Percentiles rank a stretch among this genome's conserved stretches.
Evolutionary conservation across 805 yeast species (phyloP).

Genomic region (Candida ficus): DNA sequence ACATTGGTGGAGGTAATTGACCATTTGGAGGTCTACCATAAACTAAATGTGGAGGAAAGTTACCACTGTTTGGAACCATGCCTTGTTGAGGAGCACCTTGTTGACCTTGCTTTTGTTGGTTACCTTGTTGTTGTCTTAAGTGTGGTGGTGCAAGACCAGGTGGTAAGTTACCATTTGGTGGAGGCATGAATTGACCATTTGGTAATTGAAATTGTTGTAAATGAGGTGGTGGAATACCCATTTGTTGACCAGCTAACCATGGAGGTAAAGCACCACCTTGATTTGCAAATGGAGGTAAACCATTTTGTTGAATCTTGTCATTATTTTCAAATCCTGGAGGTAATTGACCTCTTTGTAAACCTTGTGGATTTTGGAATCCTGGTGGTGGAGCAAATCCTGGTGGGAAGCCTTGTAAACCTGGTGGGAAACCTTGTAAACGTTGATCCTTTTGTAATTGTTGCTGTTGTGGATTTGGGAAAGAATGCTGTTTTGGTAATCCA

Average conservation of each 20-base stretch:
- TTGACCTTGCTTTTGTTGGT: slow-evolving; percentile 7
- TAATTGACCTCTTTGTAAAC: slow-evolving; percentile 9
- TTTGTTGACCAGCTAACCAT: slow-evolving; percentile 10
- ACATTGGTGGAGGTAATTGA: slow-evolving; percentile 9
- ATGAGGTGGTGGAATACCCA: slow-evolving; percentile 9
- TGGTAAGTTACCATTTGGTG: slow-evolving; percentile 9
- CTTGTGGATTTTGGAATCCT: slow-evolving; percentile 7
- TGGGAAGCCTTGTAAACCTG: slow-evolving; percentile 10
- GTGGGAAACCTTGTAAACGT: slow-evolving; percentile 10
- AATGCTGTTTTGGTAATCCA: background rate
- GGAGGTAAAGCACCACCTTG: slow-evolving; percentile 15
- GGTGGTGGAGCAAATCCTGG: slow-evolving; percentile 13
- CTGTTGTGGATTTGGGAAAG: slow-evolving; percentile 1
- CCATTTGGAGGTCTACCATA: slow-evolving; percentile 9
- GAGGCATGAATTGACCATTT: slow-evolving; percentile 19
- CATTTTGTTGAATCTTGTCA: slow-evolving; percentile 10
- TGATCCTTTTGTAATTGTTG: slow-evolving; percentile 5
- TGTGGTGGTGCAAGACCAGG: slow-evolving; percentile 17
- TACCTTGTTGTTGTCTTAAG: slow-evolving; percentile 12
- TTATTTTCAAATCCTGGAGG: slow-evolving; percentile 16
- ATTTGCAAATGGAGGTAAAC: slow-evolving; percentile 17
- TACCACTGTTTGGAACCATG: slow-evolving; percentile 6
- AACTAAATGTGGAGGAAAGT: slow-evolving; percentile 9
- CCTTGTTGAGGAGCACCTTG: slow-evolving; percentile 10
- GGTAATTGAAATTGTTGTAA: slow-evolving; percentile 8